phyloP scores from a whole-genome alignment of 108 stramenopile genomes.

The Chaetoceros tenuissimus region DNA sequence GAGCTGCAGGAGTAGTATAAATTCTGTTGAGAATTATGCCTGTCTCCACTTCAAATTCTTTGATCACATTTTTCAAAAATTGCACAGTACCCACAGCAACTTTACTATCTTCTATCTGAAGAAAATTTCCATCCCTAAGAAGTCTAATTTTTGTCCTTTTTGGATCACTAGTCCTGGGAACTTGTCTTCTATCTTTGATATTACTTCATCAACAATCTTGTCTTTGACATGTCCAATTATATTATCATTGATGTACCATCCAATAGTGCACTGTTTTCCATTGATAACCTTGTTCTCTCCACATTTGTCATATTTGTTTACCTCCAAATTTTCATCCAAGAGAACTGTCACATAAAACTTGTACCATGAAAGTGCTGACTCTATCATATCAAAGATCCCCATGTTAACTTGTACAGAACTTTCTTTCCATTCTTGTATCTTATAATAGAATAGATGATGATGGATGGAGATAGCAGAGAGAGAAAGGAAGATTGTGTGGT shows the following conservation, averaged over 20 bases:
- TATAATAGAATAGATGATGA: no score
- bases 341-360: conserved; percentile 7
- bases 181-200: background rate
- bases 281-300: conserved; percentile 18
- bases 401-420: no score
- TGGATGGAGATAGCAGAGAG: no score
- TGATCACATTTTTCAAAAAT: background rate
- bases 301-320: conserved; percentile 34
- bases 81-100: background rate
- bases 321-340: conserved; percentile 12
- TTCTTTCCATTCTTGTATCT: no score
- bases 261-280: conserved; percentile 26
- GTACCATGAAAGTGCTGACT: conserved; percentile 18
- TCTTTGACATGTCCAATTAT: conserved; percentile 5
- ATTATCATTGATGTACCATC: conserved; percentile 33
- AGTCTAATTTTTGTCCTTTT: background rate
- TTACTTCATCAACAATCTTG: background rate
- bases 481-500: no score
- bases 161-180: background rate
- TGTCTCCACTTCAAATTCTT: background rate
- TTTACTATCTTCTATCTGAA: background rate
- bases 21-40: background rate
- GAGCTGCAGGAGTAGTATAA: conserved; percentile 14
- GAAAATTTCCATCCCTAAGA: background rate
- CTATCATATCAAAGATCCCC: conserved; percentile 18